Evolutionary conservation across 176 grass and related monocot genomes (phyloP).

Genomic region (Eleusine indica): DNA sequence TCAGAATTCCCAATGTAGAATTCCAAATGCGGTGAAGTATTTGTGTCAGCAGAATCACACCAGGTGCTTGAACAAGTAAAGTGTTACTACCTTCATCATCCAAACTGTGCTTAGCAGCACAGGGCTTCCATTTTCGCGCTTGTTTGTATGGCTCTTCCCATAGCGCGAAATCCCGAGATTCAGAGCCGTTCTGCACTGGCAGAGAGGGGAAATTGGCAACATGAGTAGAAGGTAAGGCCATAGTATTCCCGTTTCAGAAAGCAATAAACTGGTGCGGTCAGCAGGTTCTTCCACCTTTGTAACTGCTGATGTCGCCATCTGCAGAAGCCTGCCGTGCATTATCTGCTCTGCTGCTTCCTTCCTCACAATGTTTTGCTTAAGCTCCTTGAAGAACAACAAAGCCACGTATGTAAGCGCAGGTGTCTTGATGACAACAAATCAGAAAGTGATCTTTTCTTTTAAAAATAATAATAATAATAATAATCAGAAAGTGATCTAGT

Average conservation of each 20-base stretch:
- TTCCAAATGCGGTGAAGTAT: not conserved
- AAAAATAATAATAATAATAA: no score
- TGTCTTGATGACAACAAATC: not conserved
- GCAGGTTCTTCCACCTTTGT: constrained; percentile 45
- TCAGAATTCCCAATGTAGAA: not conserved
- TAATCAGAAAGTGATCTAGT: no score
- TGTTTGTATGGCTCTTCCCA: constrained; percentile 75
- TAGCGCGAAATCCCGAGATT: constrained; percentile 34
- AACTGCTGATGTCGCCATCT: constrained; percentile 61
- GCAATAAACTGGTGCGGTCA: not conserved
- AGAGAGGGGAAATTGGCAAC: constrained; percentile 15
- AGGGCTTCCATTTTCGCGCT: constrained; percentile 73
- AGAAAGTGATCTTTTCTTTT: not conserved
- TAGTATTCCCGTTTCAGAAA: not conserved
- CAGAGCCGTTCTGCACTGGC: constrained; percentile 65
- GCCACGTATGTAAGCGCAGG: not conserved
- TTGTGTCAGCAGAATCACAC: not conserved
- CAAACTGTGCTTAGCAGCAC: constrained; percentile 62
- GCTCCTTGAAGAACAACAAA: constrained; percentile 54
- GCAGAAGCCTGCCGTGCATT: constrained; percentile 69
- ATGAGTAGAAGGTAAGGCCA: constrained; percentile 2
- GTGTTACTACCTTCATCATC: constrained; percentile 55
- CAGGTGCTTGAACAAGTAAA: not conserved
- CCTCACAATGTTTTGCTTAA: constrained; percentile 37
- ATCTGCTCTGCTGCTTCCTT: constrained; percentile 58